Evolutionary conservation across 1,284 basidiomycete genomes (phyloP), one percentile per base, ranked within the genome.

Genomic region (Leccinum pseudoinsigne): DNA sequence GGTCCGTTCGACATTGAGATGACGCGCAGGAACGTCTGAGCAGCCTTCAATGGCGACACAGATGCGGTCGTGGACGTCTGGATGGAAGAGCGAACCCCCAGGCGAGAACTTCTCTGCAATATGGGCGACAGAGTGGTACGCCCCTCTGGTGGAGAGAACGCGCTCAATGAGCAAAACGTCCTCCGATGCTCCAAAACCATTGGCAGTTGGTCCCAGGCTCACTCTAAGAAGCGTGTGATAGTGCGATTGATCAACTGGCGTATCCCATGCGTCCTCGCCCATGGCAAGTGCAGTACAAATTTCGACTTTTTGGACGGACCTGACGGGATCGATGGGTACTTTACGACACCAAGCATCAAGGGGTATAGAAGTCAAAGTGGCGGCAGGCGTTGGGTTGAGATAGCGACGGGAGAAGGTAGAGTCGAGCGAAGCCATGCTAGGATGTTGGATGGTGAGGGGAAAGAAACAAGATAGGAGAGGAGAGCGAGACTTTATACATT

Each of bases 131-230:
- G 59, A 68, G 10, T 69, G 69, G 10, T 57, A 62, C 4, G 31
- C 45, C 16, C 68, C 69, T 1, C 28, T 28, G 1, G 55, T 63
- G 7, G 62, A 68, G 1, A 66, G 58, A 3, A 72, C 57, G 0
- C 67, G 64, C 23, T 69, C 68, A 2, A 72, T 28, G 1, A 70
- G 58, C 3, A 68, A 6, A 0, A 31, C 55, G 5, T 68, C 66
- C 5, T 62, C 57, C 0, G 34, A 38, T 5, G 5, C 2, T 8
- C 18, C 10, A 0, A 11, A 14, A 14, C 11, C 34, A 7, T 5
- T 4, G 1, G 4, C 0, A 2, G 11, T 12, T 3, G 66, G 54
- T 4, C 2, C 53, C 45, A 69, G 11, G 3, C 8, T 50, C 3
- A 66, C 57, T 5, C 55, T 59, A 23, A 68, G 23, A 1, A 68